These are phyloP conservation scores for Colletotrichum magnum DNA, from an alignment of 2,329 filamentous ascomycete genomes.

Conservation along the genomic window DNA sequence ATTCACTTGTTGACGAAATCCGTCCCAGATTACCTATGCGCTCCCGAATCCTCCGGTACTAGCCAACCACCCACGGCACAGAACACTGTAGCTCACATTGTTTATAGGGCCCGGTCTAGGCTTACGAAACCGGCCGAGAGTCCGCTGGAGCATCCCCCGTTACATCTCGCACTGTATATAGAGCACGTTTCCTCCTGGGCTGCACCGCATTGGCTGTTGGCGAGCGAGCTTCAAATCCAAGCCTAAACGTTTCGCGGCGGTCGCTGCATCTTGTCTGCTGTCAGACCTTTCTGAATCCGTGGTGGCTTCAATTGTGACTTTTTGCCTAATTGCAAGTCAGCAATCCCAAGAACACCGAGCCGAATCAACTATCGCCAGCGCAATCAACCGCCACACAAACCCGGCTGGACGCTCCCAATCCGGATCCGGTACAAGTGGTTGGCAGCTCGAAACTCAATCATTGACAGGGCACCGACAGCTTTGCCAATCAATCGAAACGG, in stretches of 20 bases:
- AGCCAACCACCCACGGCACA: neutral
- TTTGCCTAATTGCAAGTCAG: neutral
- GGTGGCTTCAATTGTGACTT: constrained; percentile 5
- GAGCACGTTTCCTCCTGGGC: constrained; percentile 31
- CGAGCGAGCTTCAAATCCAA: neutral
- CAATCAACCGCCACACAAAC: constrained; percentile 11
- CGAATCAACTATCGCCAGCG: neutral
- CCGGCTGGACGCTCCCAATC: constrained; percentile 36
- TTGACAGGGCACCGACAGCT: neutral
- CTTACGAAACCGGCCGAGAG: constrained; percentile 34
- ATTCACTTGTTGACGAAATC: neutral
- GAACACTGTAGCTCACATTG: neutral
- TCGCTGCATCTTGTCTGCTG: neutral
- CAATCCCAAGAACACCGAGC: neutral
- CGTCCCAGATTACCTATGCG: neutral
- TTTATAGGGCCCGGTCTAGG: neutral
- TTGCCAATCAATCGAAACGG: neutral
- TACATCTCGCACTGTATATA: constrained; percentile 19
- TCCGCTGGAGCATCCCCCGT: constrained; percentile 8
- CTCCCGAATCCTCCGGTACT: neutral
- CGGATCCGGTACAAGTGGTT: constrained; percentile 36
- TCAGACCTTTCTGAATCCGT: neutral
- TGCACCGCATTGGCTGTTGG: constrained; percentile 27
- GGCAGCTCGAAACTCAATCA: constrained; percentile 18
- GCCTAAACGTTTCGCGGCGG: neutral